Conservation (phyloP, 2,329 filamentous ascomycete species). For the Helicocarpus griseus region DNA sequence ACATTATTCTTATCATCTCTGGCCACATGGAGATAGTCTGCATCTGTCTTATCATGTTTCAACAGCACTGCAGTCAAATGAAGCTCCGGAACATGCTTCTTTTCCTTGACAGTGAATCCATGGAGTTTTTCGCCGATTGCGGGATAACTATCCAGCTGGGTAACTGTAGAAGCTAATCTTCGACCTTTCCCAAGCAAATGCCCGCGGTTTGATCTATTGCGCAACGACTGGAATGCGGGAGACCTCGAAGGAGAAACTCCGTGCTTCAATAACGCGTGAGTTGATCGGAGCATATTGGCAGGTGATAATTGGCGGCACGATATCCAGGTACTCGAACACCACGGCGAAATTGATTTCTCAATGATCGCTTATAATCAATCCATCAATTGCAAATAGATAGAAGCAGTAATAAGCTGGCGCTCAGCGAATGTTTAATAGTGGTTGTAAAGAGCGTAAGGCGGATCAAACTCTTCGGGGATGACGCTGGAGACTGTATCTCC, state of each 20-base stretch:
- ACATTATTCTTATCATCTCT: conserved; percentile 98
- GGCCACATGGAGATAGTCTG: conserved; percentile 91
- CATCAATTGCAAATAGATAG: neutral
- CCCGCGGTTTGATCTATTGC: neutral
- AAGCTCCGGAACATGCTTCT: conserved; percentile 88
- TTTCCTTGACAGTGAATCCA: conserved; percentile 81
- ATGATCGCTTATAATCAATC: neutral
- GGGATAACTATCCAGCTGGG: conserved; percentile 65
- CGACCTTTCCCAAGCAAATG: neutral
- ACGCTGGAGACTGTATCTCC: neutral
- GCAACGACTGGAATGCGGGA: neutral
- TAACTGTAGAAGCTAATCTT: conserved; percentile 49
- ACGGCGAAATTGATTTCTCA: neutral
- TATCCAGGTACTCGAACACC: neutral
- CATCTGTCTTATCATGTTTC: conserved; percentile 88
- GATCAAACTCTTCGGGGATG: neutral
- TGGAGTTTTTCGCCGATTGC: conserved; percentile 76
- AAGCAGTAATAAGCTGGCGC: too few species aligned
- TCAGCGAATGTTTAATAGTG: too few species aligned
- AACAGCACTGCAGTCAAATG: conserved; percentile 85
- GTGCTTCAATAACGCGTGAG: conserved; percentile 3
- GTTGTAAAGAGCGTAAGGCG: neutral
- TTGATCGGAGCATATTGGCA: conserved; percentile 8
- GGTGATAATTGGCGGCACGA: neutral
- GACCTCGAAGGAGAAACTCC: neutral